phyloP scores from a whole-genome alignment of 352 stramenopile species.

The Phytopythium helicoides region DNA sequence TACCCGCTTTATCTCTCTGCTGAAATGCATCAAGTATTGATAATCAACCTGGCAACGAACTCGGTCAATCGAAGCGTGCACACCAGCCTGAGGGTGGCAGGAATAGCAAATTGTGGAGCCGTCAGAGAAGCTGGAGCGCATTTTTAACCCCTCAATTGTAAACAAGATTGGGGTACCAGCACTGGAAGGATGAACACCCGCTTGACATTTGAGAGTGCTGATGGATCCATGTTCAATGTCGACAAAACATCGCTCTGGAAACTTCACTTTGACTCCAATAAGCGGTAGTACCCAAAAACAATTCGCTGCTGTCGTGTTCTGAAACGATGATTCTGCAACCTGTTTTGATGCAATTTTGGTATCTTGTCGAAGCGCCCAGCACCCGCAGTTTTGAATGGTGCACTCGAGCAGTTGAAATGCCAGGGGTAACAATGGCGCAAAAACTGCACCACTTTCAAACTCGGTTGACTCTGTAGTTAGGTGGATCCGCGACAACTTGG shows the following conservation, averaged over 20 bases:
- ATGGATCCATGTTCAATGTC: slow-evolving; percentile 34
- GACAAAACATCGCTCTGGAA: slow-evolving; percentile 40
- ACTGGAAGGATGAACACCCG: slow-evolving; percentile 11
- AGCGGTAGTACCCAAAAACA: background rate
- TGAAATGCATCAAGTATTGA: slow-evolving; percentile 15
- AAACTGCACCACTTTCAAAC: slow-evolving; percentile 57
- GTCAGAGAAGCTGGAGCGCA: slow-evolving; percentile 56
- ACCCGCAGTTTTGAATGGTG: slow-evolving; percentile 54
- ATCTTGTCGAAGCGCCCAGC: slow-evolving; percentile 5
- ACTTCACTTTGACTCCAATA: slow-evolving; percentile 2
- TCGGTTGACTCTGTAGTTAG: slow-evolving; percentile 67
- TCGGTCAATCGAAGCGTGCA: slow-evolving; percentile 34
- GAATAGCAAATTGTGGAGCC: slow-evolving; percentile 34
- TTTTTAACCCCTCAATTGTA: slow-evolving; percentile 26
- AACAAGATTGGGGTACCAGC: slow-evolving; percentile 11
- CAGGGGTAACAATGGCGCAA: slow-evolving; percentile 58
- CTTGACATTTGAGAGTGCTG: slow-evolving; percentile 9
- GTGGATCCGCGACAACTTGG: slow-evolving; percentile 30
- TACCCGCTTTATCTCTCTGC: too few relatives aligned
- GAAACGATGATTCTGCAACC: too few relatives aligned
- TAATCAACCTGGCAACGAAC: slow-evolving; percentile 48
- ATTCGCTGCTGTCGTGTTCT: background rate
- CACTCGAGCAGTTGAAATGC: slow-evolving; percentile 77
- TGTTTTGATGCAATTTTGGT: too few relatives aligned
- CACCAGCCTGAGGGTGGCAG: slow-evolving; percentile 46